These are phyloP conservation scores for Monoraphidium neglectum DNA, from an alignment of 139 green algal species.

Conservation along the genomic window DNA sequence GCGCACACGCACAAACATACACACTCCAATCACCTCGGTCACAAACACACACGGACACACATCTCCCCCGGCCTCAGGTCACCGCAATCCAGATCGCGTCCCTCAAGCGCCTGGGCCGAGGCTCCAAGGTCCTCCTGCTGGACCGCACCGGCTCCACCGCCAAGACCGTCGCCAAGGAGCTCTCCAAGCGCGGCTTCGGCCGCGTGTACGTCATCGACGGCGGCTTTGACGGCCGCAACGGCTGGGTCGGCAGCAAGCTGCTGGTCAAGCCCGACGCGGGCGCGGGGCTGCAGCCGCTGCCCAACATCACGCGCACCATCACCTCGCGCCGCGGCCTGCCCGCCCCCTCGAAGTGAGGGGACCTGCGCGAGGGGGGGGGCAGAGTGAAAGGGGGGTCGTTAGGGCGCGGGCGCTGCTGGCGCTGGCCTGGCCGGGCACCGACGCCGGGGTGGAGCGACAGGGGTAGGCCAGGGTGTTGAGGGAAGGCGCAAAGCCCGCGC, in stretches of 20 bases:
- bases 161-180: conserved; percentile 71
- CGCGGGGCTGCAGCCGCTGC: too few relatives aligned
- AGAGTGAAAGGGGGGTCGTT: too few relatives aligned
- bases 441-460: too few relatives aligned
- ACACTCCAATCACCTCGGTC: too few relatives aligned
- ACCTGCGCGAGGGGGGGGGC: too few relatives aligned
- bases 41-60: too few relatives aligned
- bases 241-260: conserved; percentile 82
- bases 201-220: conserved; percentile 54
- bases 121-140: conserved; percentile 74
- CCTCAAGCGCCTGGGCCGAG: conserved; percentile 69
- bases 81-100: conserved; percentile 79
- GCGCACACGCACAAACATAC: too few relatives aligned
- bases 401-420: too few relatives aligned
- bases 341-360: too few relatives aligned
- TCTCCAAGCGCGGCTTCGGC: conserved; percentile 69
- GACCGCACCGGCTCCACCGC: conserved; percentile 70
- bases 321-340: conserved; percentile 27
- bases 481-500: too few relatives aligned
- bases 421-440: too few relatives aligned
- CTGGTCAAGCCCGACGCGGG: conserved; percentile 66
- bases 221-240: conserved; percentile 68
- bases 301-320: conserved; percentile 24
- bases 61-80: conserved; percentile 30
- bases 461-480: too few relatives aligned